phyloP scores from a whole-genome alignment of 192 early-diverging fungal species.

The Oehlia diaphana region DNA sequence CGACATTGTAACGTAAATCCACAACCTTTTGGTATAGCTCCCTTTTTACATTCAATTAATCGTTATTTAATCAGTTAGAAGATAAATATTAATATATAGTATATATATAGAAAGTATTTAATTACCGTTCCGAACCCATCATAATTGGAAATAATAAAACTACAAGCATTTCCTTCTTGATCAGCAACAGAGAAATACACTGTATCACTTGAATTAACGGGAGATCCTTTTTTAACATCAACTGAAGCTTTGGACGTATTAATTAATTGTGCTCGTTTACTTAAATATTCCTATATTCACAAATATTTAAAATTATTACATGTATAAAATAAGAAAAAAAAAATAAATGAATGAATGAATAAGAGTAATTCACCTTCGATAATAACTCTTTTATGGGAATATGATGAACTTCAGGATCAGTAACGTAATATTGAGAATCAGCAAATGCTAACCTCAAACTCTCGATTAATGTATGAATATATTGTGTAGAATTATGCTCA shows the following conservation, averaged over 20 bases:
- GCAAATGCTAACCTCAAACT: conserved; percentile 75
- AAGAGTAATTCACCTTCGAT: conserved; percentile 35
- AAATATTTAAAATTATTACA: not conserved
- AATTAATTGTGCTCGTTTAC: conserved; percentile 55
- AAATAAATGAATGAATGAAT: not conserved
- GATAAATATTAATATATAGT: not conserved
- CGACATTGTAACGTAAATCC: conserved; percentile 73
- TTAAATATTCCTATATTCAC: conserved; percentile 48
- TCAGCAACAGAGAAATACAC: conserved; percentile 79
- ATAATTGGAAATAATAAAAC: conserved; percentile 67
- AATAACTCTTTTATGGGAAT: conserved; percentile 58
- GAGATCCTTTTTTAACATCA: conserved; percentile 57
- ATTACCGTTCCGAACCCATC: conserved; percentile 48
- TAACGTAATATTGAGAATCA: conserved; percentile 63
- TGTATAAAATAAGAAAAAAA: too few relatives aligned
- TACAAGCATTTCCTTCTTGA: conserved; percentile 77
- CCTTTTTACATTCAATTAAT: conserved; percentile 32
- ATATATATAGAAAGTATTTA: not conserved
- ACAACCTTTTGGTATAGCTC: conserved; percentile 56
- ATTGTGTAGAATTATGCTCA: conserved; percentile 57
- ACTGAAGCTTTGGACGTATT: conserved; percentile 48
- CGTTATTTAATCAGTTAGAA: conserved; percentile 28
- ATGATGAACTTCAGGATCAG: conserved; percentile 58
- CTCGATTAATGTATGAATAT: conserved; percentile 71
- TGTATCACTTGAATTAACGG: conserved; percentile 65